Percentiles rank a stretch among this genome's conserved stretches.
These are phyloP conservation scores for Cystobasidium pallidum DNA, from an alignment of 1,284 basidiomycete species.

Conservation along the genomic window DNA sequence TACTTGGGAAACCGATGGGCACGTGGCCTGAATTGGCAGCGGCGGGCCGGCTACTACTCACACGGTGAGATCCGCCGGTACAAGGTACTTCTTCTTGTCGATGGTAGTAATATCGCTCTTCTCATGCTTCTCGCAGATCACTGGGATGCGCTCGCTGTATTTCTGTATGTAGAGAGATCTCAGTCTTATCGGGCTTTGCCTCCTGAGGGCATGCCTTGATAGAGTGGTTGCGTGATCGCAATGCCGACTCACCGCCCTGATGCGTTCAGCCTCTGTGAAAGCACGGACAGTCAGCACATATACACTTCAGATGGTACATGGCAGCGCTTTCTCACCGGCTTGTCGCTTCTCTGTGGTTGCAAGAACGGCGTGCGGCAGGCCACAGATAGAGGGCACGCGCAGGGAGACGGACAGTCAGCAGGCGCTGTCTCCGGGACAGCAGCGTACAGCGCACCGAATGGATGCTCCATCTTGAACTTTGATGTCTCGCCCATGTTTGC, in stretches of 20 bases:
- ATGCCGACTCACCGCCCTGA: slow-evolving; percentile 35
- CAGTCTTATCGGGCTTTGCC: not conserved
- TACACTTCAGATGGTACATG: not conserved
- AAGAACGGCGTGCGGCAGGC: not conserved
- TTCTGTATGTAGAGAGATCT: slow-evolving; percentile 65
- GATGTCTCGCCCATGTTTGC: slow-evolving; percentile 33
- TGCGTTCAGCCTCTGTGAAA: slow-evolving; percentile 43
- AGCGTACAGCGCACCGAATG: slow-evolving; percentile 73
- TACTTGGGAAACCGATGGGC: not conserved
- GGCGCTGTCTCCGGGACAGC: not conserved
- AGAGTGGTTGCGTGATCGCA: slow-evolving; percentile 13
- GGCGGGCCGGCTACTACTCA: slow-evolving; percentile 15
- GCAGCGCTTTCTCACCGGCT: slow-evolving; percentile 68
- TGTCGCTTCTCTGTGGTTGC: slow-evolving; percentile 85
- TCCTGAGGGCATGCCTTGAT: not conserved
- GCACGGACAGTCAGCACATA: not conserved
- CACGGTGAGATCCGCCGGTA: slow-evolving; percentile 96
- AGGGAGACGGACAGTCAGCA: not conserved
- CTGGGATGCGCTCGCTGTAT: slow-evolving; percentile 97
- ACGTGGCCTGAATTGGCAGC: not conserved
- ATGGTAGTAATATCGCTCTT: slow-evolving; percentile 98
- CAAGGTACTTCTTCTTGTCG: slow-evolving; percentile 99
- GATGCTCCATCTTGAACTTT: slow-evolving; percentile 99
- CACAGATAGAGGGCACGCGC: slow-evolving; percentile 5
- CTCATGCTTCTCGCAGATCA: slow-evolving; percentile 99